Evolutionary conservation across 1,284 basidiomycete genomes (phyloP), one percentile per base, ranked within the genome.

Genomic region (Cutaneotrichosporon spelunceum): DNA sequence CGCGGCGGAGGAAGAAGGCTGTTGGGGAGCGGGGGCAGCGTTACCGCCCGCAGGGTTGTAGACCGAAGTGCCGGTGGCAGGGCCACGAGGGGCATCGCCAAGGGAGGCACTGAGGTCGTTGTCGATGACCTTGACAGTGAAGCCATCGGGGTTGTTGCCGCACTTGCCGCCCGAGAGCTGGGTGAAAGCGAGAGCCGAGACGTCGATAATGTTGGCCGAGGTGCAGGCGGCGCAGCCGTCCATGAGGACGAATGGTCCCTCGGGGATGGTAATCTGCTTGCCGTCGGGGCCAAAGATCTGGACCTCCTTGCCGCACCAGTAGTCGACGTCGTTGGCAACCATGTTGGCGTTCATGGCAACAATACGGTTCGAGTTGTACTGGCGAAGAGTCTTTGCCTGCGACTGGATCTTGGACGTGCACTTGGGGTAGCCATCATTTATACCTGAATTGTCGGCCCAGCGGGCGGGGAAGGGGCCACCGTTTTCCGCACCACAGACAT

Each of bases 211-310:
- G 13, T 13, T 42, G 24, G 58, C 56, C 13, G 62, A 52, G 30
- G 58, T 54, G 53, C 70, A 72, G 9, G 68, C 70, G 26, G 56
- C 68, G 57, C 73, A 75, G 23, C 62, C 65, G 57, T 75, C 73
- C 59, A 66, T 72, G 36, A 74, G 66, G 52, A 72, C 65, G 24
- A 75, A 63, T 10, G 69, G 67, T 60, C 73, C 73, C 44, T 75
- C 73, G 53, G 71, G 56, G 26, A 70, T 71, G 23, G 44, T 62
- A 52, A 64, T 66, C 33, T 68, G 57, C 34, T 61, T 63, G 52
- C 70, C 69, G 61, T 23, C 62, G 59, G 54, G 71, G 72, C 36
- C 36, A 61, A 71, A 75, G 57, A 75, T 56, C 59, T 62, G 59
- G 55, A 62, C 61, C 67, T 68, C 63, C 66, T 66, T 67, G 36